Evolutionary conservation across 306 rosid genomes (phyloP).

Genomic region (Quercus mongolica): DNA sequence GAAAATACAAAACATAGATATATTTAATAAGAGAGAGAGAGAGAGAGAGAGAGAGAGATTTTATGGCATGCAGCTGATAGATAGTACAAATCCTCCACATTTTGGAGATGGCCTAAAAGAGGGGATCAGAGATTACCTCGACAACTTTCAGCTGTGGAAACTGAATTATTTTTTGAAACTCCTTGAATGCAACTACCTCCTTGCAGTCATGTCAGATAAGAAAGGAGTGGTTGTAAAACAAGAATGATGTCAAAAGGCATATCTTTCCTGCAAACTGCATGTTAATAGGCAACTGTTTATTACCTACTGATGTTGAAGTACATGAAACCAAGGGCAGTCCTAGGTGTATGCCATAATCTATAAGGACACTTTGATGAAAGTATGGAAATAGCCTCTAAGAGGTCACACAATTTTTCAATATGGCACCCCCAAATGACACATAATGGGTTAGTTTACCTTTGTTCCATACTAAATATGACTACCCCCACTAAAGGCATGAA

Average conservation of each 20-base stretch:
- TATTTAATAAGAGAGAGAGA: background rate
- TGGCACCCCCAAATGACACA: too few relatives aligned
- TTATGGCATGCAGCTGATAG: conserved; percentile 8
- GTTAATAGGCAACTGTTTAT: conserved; percentile 22
- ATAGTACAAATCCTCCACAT: conserved; percentile 3
- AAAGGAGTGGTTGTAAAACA: conserved; percentile 34
- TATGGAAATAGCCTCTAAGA: too few relatives aligned
- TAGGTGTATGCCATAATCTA: too few relatives aligned
- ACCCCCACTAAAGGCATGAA: too few relatives aligned
- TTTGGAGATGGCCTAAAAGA: conserved; percentile 2
- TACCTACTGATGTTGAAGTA: background rate
- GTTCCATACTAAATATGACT: too few relatives aligned
- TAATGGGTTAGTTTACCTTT: too few relatives aligned
- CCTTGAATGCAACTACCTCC: too few relatives aligned
- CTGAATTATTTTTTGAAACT: too few relatives aligned
- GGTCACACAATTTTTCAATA: too few relatives aligned
- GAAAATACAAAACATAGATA: background rate
- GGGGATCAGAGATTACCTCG: conserved; percentile 41
- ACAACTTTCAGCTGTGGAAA: too few relatives aligned
- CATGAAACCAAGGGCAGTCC: background rate
- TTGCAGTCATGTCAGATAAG: background rate
- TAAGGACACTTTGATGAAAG: too few relatives aligned
- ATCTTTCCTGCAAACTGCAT: conserved; percentile 80
- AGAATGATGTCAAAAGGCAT: conserved; percentile 79
- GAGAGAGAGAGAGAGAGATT: background rate